Evolutionary conservation across 768 basidiomycete genomes (phyloP), one percentile per base, ranked within the genome.

Genomic region (Melanogaster broomeanus): DNA sequence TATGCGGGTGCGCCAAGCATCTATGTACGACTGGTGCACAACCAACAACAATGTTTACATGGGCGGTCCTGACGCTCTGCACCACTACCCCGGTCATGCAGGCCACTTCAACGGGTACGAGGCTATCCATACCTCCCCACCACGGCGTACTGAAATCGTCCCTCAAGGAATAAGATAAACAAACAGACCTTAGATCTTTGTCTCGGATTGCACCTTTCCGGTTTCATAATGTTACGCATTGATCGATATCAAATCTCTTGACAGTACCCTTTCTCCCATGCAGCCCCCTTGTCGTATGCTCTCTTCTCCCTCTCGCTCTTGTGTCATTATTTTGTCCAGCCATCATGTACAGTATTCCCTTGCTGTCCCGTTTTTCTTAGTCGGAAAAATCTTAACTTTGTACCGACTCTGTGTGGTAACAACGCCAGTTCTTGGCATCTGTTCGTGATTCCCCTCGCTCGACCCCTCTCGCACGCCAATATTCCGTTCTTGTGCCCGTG

Each of bases 11-110:
- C 43, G 1, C 25, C 55, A 22, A 33, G 48, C 40, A 25, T 55
- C 15, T 67, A n/a, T n/a, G n/a, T n/a, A 64, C 24, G 61, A 64
- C 34, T 68, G 67, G 67, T 68, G 55, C 18, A 39, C 55, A 15
- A 50, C 61, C 1, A 42, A 55, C 49, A 61, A 66, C n/a, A 19
- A 15, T n/a, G 28, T 49, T 16, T 63, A 50, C 42, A 24, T 41
- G 13, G 55, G 55, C 15, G 18, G 19, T 24, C n/a, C 41, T 1
- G 38, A 49, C 35, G 18, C 43, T 11, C 22, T 51, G 24, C 59
- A 61, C 40, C 49, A 45, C 34, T 62, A 61, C 38, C n/a, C 31
- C 9, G 12, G 18, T 31, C 19, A 46, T 22, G 4, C 31, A 5
- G 39, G 49, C 13, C 50, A 28, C 18, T 56, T 63, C 37, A 34